Evolutionary conservation across 1,139 yeast genomes (phyloP).

Genomic region (Nematodospora anomalae): DNA sequence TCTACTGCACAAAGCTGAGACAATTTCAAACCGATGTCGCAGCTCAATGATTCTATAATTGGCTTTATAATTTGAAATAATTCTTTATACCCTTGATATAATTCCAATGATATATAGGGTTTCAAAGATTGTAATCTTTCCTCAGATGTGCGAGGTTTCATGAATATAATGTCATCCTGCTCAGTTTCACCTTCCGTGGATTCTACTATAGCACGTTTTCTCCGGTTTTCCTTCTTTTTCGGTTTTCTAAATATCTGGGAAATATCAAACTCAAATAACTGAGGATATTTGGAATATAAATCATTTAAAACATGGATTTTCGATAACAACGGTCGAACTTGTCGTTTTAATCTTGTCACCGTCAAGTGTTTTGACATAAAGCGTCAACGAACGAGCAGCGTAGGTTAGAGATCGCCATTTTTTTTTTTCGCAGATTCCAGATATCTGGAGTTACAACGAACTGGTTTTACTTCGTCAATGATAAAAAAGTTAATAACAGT

Average conservation of each 20-base stretch:
- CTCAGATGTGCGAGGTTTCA: constrained; percentile 2
- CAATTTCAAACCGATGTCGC: constrained; percentile 15
- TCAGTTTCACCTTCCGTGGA: background rate
- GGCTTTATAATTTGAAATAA: constrained; percentile 13
- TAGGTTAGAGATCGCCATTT: background rate
- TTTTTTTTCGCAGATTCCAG: background rate
- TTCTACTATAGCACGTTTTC: background rate
- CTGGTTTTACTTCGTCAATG: background rate
- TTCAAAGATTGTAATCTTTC: constrained; percentile 6
- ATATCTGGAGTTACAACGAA: background rate
- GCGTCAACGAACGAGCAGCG: background rate
- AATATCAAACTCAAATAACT: constrained; percentile 13
- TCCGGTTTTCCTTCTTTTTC: background rate
- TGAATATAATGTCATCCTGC: background rate
- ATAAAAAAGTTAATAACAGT: background rate
- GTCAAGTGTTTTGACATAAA: constrained; percentile 4
- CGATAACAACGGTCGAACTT: constrained; percentile 38
- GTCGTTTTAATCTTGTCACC: constrained; percentile 29
- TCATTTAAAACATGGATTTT: constrained; percentile 38
- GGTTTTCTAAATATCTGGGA: background rate
- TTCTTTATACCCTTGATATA: constrained; percentile 9
- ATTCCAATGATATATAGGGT: constrained; percentile 4
- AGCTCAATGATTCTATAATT: constrained; percentile 17
- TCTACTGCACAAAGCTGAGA: constrained; percentile 29
- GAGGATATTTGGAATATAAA: constrained; percentile 25